Evolutionary conservation across 2,329 filamentous ascomycete genomes (phyloP).

Genomic region (Fusarium avenaceum): DNA sequence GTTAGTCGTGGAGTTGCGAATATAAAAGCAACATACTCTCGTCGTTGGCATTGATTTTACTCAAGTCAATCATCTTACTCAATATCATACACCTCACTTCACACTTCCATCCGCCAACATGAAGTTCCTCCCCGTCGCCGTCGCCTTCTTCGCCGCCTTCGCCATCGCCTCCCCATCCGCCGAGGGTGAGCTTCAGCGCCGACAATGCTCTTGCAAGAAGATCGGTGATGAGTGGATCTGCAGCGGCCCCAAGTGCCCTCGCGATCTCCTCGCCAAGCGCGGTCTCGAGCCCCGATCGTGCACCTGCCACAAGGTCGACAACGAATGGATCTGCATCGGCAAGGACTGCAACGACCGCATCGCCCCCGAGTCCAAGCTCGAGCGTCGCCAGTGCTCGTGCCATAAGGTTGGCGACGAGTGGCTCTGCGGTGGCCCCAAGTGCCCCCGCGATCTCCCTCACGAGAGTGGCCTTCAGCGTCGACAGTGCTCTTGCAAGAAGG

Average conservation of each 20-base stretch:
- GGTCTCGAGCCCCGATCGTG: too few relatives aligned
- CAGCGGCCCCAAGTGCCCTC: slow-evolving; percentile 7
- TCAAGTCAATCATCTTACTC: neutral
- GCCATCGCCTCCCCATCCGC: slow-evolving; percentile 14
- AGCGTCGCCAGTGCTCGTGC: slow-evolving; percentile 12
- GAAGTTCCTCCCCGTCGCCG: slow-evolving; percentile 16
- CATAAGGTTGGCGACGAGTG: slow-evolving; percentile 16
- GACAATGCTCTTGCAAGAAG: slow-evolving; percentile 21
- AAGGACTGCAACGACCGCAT: too few relatives aligned
- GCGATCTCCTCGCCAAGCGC: slow-evolving; percentile 1
- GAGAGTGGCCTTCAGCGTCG: slow-evolving; percentile 2
- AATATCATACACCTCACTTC: rapidly evolving
- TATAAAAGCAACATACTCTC: neutral
- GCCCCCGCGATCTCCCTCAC: slow-evolving; percentile 4
- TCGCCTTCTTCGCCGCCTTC: slow-evolving; percentile 28
- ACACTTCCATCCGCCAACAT: slow-evolving; percentile 3
- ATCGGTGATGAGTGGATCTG: slow-evolving; percentile 18
- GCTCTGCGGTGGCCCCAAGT: slow-evolving; percentile 13
- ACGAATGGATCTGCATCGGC: too few relatives aligned
- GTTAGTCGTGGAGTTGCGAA: rapidly evolving
- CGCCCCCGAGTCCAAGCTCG: too few relatives aligned
- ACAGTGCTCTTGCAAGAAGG: slow-evolving; percentile 19
- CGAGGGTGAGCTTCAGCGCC: neutral
- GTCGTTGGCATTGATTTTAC: rapidly evolving
- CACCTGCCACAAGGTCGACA: too few relatives aligned